Evolutionary conservation across 345 rosid genomes (phyloP), one percentile per base, ranked within the genome.

Genomic region (Brassica nigra): DNA sequence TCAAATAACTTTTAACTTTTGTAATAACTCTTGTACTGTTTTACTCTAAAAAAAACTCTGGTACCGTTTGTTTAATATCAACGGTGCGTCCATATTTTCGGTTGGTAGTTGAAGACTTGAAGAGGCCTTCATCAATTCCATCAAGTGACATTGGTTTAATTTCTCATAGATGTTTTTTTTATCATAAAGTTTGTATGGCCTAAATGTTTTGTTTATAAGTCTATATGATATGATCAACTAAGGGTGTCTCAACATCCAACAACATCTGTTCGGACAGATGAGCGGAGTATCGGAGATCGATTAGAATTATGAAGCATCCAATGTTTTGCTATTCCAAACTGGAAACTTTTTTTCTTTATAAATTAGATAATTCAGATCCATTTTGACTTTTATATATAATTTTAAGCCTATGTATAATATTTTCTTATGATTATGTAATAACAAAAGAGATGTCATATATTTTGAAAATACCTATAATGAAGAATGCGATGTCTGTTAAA

Each of bases 71-170:
- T 9, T 9, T 30, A 23, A 31, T 18, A 44, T 54, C 23, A 30
- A 49, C 55, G 15, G 44, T 20, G 62, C 52, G 57, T 79, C 82
- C 72, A 33, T 59, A 79, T 52, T 44, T 66, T 8, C 62, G 64
- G 78, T 61, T 79, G 71, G 75, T 74, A 5, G 83, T 80, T 80
- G 83, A 62, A 73, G 75, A 80, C 71, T 80, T 80, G 47, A 80
- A 74, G 83, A 62, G 61, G 20, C 79, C 62, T 68, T 49, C 70
- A 49, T 80, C 66, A 68, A 68, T 80, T 74, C 70, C 33, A 30
- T 47, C 75, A 52, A 73, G 66, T 62, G 74, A 69, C 66, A 74
- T 14, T 18, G 4, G 44, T 68, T 74, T 69, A 62, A 68, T 16
- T 49, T 74, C 29, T 6, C 70, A 68, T 80, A 49, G 57, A 14